A percentile compares a stretch with the other conserved stretches of the same genome.
These are phyloP conservation scores for Hypoxylon sp. DNA, from an alignment of 2,329 filamentous ascomycete genomes.

Conservation along the genomic window DNA sequence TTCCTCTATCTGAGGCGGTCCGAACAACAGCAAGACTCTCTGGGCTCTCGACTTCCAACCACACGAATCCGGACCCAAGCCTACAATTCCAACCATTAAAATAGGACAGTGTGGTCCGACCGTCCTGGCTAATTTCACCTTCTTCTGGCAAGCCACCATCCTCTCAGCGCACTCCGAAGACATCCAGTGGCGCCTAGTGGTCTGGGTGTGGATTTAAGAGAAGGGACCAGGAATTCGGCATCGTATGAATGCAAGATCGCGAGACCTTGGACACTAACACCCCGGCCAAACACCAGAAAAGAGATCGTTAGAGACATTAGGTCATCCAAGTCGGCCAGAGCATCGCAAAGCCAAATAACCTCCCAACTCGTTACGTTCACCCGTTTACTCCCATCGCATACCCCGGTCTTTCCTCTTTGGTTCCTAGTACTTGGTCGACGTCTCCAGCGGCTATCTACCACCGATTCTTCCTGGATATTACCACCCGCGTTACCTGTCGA, in stretches of 20 bases:
- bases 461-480: constrained; percentile 22
- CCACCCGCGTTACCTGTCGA: constrained; percentile 13
- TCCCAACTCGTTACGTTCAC: constrained; percentile 7
- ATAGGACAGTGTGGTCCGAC: constrained; percentile 11
- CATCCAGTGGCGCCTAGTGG: constrained; percentile 2
- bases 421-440: constrained; percentile 12
- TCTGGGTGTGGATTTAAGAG: constrained; percentile 21
- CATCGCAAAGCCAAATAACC: constrained; percentile 20
- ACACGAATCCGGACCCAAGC: constrained; percentile 17
- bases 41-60: constrained; percentile 14
- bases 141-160: constrained; percentile 7
- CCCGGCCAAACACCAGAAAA: constrained; percentile 18
- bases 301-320: constrained; percentile 24
- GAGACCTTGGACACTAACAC: constrained; percentile 31
- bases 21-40: constrained; percentile 25
- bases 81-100: constrained; percentile 17
- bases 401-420: constrained; percentile 14
- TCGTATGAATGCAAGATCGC: constrained; percentile 32
- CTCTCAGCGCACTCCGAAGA: constrained; percentile 16
- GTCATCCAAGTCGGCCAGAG: constrained; percentile 29
- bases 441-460: constrained; percentile 15
- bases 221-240: constrained; percentile 14
- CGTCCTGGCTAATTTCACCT: constrained; percentile 16
- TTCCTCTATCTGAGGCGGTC: constrained; percentile 18
- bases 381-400: constrained; percentile 15